Conservation (phyloP, 177 flowering plant genomes). For the Vitis hybrid region DNA sequence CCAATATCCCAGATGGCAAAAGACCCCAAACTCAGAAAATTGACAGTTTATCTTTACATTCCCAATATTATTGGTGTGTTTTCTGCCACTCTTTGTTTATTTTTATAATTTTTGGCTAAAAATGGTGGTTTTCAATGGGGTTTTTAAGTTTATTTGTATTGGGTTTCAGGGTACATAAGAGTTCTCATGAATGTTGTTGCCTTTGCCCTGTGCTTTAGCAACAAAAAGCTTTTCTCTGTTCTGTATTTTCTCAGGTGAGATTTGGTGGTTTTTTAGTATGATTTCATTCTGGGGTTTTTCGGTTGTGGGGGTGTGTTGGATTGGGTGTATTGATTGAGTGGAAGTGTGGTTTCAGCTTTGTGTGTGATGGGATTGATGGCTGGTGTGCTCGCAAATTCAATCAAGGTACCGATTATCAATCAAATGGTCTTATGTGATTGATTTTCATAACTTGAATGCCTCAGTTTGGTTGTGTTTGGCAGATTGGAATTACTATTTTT, state of each 20-base stretch:
- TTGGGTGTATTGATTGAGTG: not conserved
- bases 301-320: not conserved
- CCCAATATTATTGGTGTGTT: slow-evolving; percentile 66
- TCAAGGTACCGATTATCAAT: slow-evolving; percentile 57
- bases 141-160: slow-evolving; percentile 1
- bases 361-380: slow-evolving; percentile 94
- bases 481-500: no score
- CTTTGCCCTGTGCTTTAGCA: slow-evolving; percentile 69
- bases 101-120: not conserved
- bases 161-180: slow-evolving; percentile 75
- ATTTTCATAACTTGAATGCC: not conserved
- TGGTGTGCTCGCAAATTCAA: slow-evolving; percentile 97
- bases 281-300: not conserved
- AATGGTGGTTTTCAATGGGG: not conserved
- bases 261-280: not conserved
- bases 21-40: slow-evolving; percentile 19
- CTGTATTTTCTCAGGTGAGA: slow-evolving; percentile 82
- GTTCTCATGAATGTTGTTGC: slow-evolving; percentile 71
- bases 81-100: not conserved
- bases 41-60: slow-evolving; percentile 57
- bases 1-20: no score
- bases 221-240: slow-evolving; percentile 66
- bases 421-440: not conserved
- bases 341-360: slow-evolving; percentile 65
- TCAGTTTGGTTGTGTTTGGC: no score